Evolutionary conservation across 1,139 yeast genomes (phyloP).

Genomic region (Tardiomyces depauwii): DNA sequence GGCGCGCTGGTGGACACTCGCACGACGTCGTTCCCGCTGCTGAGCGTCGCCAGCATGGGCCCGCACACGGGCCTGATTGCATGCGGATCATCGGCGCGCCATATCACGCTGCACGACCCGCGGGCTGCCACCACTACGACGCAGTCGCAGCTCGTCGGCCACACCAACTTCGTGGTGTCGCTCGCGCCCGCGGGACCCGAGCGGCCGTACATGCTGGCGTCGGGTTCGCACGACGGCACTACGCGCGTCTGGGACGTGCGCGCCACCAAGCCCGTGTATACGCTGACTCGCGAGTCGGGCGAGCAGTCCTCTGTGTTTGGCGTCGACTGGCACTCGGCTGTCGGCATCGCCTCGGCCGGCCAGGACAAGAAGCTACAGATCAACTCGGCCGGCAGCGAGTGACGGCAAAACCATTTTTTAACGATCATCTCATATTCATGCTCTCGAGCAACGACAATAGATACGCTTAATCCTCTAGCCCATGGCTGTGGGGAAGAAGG

Average conservation of each 20-base stretch:
- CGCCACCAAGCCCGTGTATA: constrained; percentile 73
- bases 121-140: constrained; percentile 39
- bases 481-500: no score
- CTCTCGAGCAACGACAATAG: no score
- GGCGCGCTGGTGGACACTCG: constrained; percentile 75
- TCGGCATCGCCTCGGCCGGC: constrained; percentile 89
- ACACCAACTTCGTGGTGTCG: constrained; percentile 79
- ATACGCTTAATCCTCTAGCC: no score
- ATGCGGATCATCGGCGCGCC: constrained; percentile 93
- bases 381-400: constrained; percentile 27
- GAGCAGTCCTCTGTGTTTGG: constrained; percentile 58
- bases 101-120: constrained; percentile 88
- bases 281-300: constrained; percentile 58
- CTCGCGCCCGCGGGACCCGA: constrained; percentile 51
- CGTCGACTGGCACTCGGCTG: constrained; percentile 69
- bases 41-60: constrained; percentile 62
- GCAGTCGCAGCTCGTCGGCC: constrained; percentile 71
- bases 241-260: constrained; percentile 94
- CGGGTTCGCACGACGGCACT: constrained; percentile 93
- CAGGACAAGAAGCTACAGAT: constrained; percentile 88
- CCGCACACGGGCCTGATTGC: constrained; percentile 54
- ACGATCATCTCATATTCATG: no score
- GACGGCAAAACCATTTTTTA: no score
- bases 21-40: constrained; percentile 76
- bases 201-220: constrained; percentile 55